Conservation (phyloP, 2,329 filamentous ascomycete genomes). For the Calonectria ilicicola region DNA sequence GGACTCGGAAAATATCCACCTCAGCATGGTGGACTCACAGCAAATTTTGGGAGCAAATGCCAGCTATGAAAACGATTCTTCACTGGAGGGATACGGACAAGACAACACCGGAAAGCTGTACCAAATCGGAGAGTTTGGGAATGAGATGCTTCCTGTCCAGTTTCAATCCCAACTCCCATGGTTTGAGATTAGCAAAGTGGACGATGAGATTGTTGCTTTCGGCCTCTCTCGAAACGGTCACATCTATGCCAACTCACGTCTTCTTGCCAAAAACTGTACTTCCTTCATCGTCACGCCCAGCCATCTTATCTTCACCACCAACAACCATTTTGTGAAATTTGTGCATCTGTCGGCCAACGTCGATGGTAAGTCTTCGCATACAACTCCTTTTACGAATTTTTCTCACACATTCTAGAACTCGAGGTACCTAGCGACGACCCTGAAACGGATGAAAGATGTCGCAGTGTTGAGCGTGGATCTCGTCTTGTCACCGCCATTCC, state of each 20-base stretch:
- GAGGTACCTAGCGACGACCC: constrained; percentile 89
- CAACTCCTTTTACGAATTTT: too few species aligned
- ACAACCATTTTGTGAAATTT: constrained; percentile 93
- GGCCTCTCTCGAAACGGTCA: constrained; percentile 82
- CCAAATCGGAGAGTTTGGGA: constrained; percentile 47
- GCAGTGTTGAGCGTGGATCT: constrained; percentile 91
- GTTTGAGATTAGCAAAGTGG: constrained; percentile 60
- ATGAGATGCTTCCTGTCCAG: constrained; percentile 50
- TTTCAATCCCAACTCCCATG: constrained; percentile 64
- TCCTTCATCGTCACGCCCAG: constrained; percentile 86
- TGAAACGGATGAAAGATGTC: constrained; percentile 90
- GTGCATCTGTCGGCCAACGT: constrained; percentile 77
- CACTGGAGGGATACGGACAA: constrained; percentile 56
- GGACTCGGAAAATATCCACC: constrained; percentile 27
- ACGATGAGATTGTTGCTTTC: constrained; percentile 59
- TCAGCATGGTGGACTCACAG: constrained; percentile 32
- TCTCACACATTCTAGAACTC: constrained; percentile 68
- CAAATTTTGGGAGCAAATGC: constrained; percentile 45
- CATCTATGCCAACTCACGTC: constrained; percentile 80
- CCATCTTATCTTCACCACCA: constrained; percentile 93
- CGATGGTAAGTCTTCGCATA: constrained; percentile 64
- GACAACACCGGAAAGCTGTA: constrained; percentile 60
- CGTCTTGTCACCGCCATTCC: constrained; percentile 90
- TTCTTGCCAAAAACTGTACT: constrained; percentile 88
- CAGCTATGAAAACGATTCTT: constrained; percentile 45